Evolutionary conservation across 2,329 filamentous ascomycete genomes (phyloP), one percentile per base, ranked within the genome.

Genomic region (Paecilomyces niveus): DNA sequence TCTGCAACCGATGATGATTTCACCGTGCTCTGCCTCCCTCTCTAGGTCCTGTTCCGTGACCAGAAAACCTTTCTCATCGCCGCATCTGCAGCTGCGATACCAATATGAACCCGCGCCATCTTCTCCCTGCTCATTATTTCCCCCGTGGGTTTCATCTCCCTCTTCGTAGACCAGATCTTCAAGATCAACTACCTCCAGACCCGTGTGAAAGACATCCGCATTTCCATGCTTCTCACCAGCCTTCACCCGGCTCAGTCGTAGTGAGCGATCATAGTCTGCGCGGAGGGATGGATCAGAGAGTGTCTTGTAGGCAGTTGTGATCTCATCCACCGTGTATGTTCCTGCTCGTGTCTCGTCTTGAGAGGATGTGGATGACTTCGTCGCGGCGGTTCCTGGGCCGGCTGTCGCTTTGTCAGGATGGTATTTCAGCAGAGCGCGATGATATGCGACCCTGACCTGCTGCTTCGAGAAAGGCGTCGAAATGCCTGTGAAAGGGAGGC

Each of bases 1-100:
- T 58, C 76, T 75, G 74, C 85, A 87, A 2, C 83, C 83, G 18
- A 84, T 78, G 53, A 85, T 72, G 60, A 87, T 74, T 72, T 87
- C 85, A 24, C 79, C 81, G 62, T 78, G 76, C 54, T 76, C 74
- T 35, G 72, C 75, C 64, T 83, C 81, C 60, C 69, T 68, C 60
- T 78, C 76, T 31, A 87, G 66, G 65, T 86, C 82, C 3, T 71
- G 64, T 66, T 86, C 84, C 0, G 72, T 74, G 6, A 87, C 76
- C 21, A 78, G 57, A 63, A 85, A 87, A 0, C 82, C 84, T 26
- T 71, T 72, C 31, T 80, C 76, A 61, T 81, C 80, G n/a, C 84
- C 84, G 69, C 85, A 87, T 21, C 84, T 74, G 72, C 85, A 87
- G 0, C 68, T 67, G 4, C 78, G 74, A 57, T 75, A 81, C 84